These are phyloP conservation scores for Lactifluus rugatus DNA, from an alignment of 768 basidiomycete species.

Conservation along the genomic window DNA sequence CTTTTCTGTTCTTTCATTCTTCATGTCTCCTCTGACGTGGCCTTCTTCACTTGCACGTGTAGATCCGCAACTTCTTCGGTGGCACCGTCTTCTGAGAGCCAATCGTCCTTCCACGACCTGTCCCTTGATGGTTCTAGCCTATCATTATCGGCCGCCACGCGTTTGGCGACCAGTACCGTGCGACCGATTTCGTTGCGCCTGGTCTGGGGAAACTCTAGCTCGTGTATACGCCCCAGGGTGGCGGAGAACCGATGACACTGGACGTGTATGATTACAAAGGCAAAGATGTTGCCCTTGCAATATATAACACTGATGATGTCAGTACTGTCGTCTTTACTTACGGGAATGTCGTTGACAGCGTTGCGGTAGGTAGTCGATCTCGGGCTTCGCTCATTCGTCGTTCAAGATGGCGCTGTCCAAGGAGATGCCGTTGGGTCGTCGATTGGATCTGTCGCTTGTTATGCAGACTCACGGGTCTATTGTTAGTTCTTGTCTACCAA, in stretches of 20 bases:
- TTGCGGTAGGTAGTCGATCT: constrained; percentile 55
- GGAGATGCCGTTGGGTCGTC: constrained; percentile 59
- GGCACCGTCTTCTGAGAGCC: constrained; percentile 99
- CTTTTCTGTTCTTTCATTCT: not conserved
- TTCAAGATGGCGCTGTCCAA: constrained; percentile 92
- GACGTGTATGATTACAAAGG: constrained; percentile 93
- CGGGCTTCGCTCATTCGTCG: constrained; percentile 91
- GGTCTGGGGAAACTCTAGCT: constrained; percentile 92
- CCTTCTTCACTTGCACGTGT: too few species aligned
- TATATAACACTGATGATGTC: constrained; percentile 98
- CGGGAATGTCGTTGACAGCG: not conserved
- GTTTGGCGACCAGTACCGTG: constrained; percentile 95
- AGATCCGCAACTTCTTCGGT: constrained; percentile 96
- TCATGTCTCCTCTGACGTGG: not conserved
- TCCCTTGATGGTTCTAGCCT: constrained; percentile 96
- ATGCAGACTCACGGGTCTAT: not conserved
- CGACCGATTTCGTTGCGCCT: constrained; percentile 86
- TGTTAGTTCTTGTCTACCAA: constrained; percentile 91
- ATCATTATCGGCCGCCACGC: constrained; percentile 68
- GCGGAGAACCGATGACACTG: constrained; percentile 49
- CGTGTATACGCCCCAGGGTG: constrained; percentile 76
- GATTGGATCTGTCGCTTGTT: not conserved
- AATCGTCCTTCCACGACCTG: constrained; percentile 89
- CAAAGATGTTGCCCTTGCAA: constrained; percentile 85
- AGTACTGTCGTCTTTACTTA: constrained; percentile 8